phyloP scores from a whole-genome alignment of 169 alveolate genomes.

The Plasmodium reichenowi region DNA sequence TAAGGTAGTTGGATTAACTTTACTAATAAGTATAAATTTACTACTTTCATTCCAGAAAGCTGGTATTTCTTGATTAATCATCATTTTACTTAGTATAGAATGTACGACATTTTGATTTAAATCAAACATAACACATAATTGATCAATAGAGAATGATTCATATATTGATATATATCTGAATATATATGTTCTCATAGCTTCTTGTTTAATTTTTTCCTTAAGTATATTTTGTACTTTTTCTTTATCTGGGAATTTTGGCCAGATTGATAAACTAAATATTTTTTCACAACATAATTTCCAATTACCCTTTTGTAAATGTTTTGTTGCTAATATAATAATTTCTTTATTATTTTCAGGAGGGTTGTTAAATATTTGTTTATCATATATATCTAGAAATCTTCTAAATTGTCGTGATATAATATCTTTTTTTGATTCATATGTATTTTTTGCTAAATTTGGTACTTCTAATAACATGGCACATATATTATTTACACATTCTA shows the following conservation, averaged over 20 bases:
- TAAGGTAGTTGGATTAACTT: conserved; percentile 91
- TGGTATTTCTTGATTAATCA: conserved; percentile 90
- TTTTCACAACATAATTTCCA: conserved; percentile 94
- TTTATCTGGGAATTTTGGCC: conserved; percentile 89
- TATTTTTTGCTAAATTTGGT: conserved; percentile 91
- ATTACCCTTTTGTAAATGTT: conserved; percentile 92
- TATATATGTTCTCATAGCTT: conserved; percentile 94
- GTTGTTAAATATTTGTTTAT: conserved; percentile 93
- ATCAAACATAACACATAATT: conserved; percentile 89
- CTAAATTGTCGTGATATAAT: conserved; percentile 92
- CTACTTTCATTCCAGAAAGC: conserved; percentile 94
- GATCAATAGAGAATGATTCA: conserved; percentile 90
- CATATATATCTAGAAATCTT: conserved; percentile 94
- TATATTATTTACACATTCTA: conserved; percentile 94
- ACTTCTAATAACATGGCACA: conserved; percentile 94
- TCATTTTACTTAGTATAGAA: conserved; percentile 92
- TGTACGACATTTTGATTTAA: conserved; percentile 87
- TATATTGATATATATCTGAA: conserved; percentile 89
- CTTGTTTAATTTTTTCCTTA: conserved; percentile 92
- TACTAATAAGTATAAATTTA: conserved; percentile 90
- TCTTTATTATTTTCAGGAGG: conserved; percentile 98
- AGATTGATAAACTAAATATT: conserved; percentile 85
- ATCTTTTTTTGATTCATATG: conserved; percentile 81
- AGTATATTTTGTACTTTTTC: conserved; percentile 90
- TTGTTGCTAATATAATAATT: conserved; percentile 92